Base-by-base conservation (phyloP, 2,329 filamentous ascomycete species). In the Juglanconis oblonga region DNA sequence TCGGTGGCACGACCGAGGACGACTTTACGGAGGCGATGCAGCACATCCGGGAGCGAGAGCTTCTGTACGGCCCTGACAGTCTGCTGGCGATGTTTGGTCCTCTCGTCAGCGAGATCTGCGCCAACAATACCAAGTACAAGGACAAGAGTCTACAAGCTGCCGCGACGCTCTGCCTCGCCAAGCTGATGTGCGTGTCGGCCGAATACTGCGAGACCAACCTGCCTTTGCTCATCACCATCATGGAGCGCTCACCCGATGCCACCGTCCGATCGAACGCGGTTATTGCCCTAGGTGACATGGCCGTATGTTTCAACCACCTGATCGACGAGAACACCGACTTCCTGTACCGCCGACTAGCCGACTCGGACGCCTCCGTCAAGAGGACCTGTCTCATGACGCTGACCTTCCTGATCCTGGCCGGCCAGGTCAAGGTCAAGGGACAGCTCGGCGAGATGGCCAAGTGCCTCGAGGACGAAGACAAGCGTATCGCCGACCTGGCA, bases 311-410 rank as follows among this genome's bases (percentile, higher is more conserved):
- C 83, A 99, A 99, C 71, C 95, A 99, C 71, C 85, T 99, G 53
- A 97, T 99, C 67, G 96, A 99, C 71, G 96, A 99, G 76, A 98
- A 99, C 74, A 99, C 95, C 0, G 95, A 99, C 72, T 99, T 98
- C 79, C 76, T 99, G 47, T 99, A 99, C 76, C 88, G 95, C 24
- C 87, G 96, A 17, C 83, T 99, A 7, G 96, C 95, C 14, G 96
- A 99, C 70, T 80, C 85, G 14, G 93, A 97, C 67, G 85, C 87
- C 29, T 94, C 90, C 3, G 95, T 99, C 63, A 99, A 98, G 81
- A 87, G 95, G 10, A 99, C 96, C 0, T 99, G 95, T 74, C 82
- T 99, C 29, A 99, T 98, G 95, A 99, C 96, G 1, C 77, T 99
- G 67, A 99, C 96, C 0, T 99, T 99, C 82, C 77, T 99, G 59